These are phyloP conservation scores for Phytophthora parvispora DNA, from an alignment of 352 stramenopile species.

Conservation along the genomic window DNA sequence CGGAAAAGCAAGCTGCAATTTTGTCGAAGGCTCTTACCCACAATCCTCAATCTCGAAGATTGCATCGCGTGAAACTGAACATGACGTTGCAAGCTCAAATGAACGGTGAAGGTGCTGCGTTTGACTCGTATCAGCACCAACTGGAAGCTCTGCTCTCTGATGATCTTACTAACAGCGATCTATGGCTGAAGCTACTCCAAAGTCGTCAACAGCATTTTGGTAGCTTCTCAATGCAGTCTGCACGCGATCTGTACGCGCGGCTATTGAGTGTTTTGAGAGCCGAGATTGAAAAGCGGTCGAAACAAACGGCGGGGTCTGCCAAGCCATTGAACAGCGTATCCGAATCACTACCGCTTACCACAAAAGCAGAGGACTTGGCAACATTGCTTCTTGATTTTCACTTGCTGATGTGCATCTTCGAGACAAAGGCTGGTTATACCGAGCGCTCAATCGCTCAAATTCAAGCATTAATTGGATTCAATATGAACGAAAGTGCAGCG, in stretches of 20 bases:
- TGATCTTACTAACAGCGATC: conserved; percentile 53
- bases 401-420: conserved; percentile 57
- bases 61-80: conserved; percentile 67
- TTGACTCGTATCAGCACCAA: conserved; percentile 38
- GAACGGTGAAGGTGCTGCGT: conserved; percentile 24
- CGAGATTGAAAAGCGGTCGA: conserved; percentile 27
- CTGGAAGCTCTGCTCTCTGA: conserved; percentile 64
- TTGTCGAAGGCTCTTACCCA: conserved; percentile 55
- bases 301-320: not conserved
- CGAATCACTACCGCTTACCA: not conserved
- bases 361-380: conserved; percentile 19
- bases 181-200: conserved; percentile 73
- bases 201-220: conserved; percentile 71
- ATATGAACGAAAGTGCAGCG: conserved; percentile 18
- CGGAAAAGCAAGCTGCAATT: conserved; percentile 78
- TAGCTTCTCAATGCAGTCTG: conserved; percentile 71
- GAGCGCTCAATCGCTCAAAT: conserved; percentile 76
- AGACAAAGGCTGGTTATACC: conserved; percentile 62
- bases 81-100: conserved; percentile 37
- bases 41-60: conserved; percentile 57
- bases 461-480: conserved; percentile 75
- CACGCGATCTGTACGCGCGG: conserved; percentile 79
- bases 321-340: not conserved
- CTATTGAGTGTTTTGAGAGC: conserved; percentile 61
- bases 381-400: conserved; percentile 59